Percentiles rank a stretch among this genome's conserved stretches.
Evolutionary conservation across 257 asterid genomes (phyloP).

Genomic region (Solanum paucissectum): DNA sequence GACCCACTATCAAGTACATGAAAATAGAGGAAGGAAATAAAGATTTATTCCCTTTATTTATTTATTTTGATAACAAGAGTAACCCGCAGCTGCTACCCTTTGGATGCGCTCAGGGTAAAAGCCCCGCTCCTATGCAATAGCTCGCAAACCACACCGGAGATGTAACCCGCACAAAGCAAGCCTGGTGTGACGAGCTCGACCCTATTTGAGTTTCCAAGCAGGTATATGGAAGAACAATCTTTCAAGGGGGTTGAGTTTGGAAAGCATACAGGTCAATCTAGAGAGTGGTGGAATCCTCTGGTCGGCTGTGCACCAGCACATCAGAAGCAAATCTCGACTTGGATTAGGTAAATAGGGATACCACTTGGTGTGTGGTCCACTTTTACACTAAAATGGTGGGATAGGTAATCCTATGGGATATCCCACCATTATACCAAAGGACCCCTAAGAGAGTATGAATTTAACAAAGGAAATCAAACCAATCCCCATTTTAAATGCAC

Average conservation of each 20-base stretch:
- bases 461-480: background rate
- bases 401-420: background rate
- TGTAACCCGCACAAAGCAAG: background rate
- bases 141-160: background rate
- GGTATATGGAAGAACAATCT: background rate
- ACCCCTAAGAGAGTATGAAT: background rate
- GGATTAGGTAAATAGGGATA: background rate
- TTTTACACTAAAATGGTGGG: background rate
- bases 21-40: background rate
- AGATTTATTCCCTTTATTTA: background rate
- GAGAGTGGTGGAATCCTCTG: background rate
- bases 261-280: background rate
- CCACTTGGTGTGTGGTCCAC: background rate
- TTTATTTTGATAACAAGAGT: background rate
- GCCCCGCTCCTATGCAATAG: background rate
- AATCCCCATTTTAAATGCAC: background rate
- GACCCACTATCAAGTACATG: background rate
- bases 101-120: background rate
- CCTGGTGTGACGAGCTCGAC: background rate
- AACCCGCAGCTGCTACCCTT: background rate
- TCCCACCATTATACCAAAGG: background rate
- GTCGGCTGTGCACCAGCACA: background rate
- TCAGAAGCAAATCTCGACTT: background rate
- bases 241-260: background rate
- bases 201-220: background rate